phyloP scores from a whole-genome alignment of 768 basidiomycete species.

The Suillus luteus region DNA sequence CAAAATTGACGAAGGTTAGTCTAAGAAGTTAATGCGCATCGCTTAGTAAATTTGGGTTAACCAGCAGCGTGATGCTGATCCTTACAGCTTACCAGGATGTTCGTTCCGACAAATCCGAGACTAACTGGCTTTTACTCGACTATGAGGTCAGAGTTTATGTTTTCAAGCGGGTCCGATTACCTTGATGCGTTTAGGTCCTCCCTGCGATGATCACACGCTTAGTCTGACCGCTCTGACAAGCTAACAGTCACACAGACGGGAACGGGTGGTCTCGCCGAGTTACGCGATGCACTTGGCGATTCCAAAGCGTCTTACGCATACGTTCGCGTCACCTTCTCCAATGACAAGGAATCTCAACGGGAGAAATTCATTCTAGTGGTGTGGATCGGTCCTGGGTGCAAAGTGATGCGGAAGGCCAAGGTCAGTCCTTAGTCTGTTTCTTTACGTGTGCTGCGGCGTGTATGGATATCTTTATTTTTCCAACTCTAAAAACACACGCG shows the following conservation, averaged over 20 bases:
- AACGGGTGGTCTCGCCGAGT: constrained; percentile 75
- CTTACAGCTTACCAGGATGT: constrained; percentile 82
- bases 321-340: constrained; percentile 79
- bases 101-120: constrained; percentile 80
- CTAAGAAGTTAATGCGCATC: constrained; percentile 9
- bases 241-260: constrained; percentile 79
- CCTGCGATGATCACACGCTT: constrained; percentile 17
- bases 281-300: constrained; percentile 70
- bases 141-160: constrained; percentile 61
- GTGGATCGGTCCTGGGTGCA: constrained; percentile 82
- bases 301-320: constrained; percentile 83
- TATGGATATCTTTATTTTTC: constrained; percentile 14
- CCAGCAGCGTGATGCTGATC: constrained; percentile 30
- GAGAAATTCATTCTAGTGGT: constrained; percentile 88
- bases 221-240: constrained; percentile 80
- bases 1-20: constrained; percentile 70
- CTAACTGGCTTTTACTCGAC: constrained; percentile 89
- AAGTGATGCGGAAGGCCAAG: constrained; percentile 92
- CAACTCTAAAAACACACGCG: constrained; percentile 25
- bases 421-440: constrained; percentile 41
- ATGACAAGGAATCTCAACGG: constrained; percentile 82
- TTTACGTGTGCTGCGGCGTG: constrained; percentile 24
- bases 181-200: constrained; percentile 21
- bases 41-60: constrained; percentile 17
- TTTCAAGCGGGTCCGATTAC: constrained; percentile 5